Conservation (phyloP, 2,329 filamentous ascomycete species). For the Cercospora berteroae region DNA sequence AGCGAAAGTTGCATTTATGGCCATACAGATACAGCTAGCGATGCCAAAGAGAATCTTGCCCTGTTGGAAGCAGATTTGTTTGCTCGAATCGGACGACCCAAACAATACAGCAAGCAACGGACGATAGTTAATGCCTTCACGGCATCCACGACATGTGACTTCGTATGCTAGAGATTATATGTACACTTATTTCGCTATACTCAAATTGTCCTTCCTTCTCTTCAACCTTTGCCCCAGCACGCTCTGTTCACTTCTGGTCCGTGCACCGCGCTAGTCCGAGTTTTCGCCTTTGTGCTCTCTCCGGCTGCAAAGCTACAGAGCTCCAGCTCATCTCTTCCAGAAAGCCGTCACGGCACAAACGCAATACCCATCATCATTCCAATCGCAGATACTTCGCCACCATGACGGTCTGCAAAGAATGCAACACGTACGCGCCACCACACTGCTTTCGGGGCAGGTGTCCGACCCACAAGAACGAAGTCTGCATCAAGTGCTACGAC, state of each 20-base stretch:
- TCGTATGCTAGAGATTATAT: not conserved
- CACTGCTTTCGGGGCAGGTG: not conserved
- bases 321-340: not conserved
- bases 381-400: not conserved
- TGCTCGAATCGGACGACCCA: not conserved
- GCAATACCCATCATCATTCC: not conserved
- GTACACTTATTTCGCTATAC: not conserved
- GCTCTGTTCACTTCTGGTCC: not conserved
- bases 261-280: not conserved
- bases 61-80: not conserved
- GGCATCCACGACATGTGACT: not conserved
- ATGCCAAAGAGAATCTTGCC: not conserved
- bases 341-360: not conserved
- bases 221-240: not conserved
- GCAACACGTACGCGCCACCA: not conserved
- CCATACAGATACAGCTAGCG: not conserved
- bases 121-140: not conserved
- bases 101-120: not conserved
- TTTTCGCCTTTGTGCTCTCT: not conserved
- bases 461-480: not conserved
- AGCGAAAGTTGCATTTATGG: too few species aligned
- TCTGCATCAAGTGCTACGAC: not conserved
- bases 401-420: not conserved
- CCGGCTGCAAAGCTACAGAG: not conserved
- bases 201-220: not conserved